Percentiles rank a stretch among this genome's conserved stretches.
Evolutionary conservation across 371 early-diverging fungal species (phyloP).

Genomic region (Mucor lusitanicus): DNA sequence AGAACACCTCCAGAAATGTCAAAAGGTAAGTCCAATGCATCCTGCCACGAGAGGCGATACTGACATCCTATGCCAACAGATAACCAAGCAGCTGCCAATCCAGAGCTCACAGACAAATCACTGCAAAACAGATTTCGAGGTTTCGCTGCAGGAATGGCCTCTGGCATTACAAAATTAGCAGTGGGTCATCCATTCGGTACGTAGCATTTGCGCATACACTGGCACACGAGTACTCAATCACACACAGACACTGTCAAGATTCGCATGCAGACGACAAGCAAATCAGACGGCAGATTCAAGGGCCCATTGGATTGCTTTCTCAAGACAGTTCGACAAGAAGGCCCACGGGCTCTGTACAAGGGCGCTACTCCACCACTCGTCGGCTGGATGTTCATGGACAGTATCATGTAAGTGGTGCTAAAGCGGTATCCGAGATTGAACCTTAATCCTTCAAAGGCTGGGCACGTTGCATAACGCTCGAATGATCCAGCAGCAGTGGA

Average conservation of each 20-base stretch:
- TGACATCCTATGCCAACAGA: not conserved
- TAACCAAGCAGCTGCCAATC: conserved; percentile 17
- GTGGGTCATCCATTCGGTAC: conserved; percentile 86
- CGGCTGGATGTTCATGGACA: conserved; percentile 94
- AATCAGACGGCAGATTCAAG: conserved; percentile 73
- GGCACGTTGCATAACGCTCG: conserved; percentile 84
- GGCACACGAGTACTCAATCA: not conserved
- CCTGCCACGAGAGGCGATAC: not conserved
- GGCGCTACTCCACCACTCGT: conserved; percentile 92
- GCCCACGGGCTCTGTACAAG: conserved; percentile 83
- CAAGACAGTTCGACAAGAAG: conserved; percentile 75
- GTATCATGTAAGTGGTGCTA: conserved; percentile 59
- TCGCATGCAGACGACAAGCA: conserved; percentile 77
- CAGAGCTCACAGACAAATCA: conserved; percentile 43
- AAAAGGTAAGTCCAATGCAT: not conserved
- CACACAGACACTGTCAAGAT: conserved; percentile 72
- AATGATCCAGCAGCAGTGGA: conserved; percentile 62
- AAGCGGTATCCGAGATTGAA: not conserved
- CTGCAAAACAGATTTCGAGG: conserved; percentile 68
- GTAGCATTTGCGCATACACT: not conserved
- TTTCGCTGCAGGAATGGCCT: conserved; percentile 77
- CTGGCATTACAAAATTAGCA: conserved; percentile 78
- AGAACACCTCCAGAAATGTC: not conserved
- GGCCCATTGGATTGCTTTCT: conserved; percentile 87
- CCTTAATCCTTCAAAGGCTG: conserved; percentile 48